Base-by-base conservation (phyloP, 306 rosid species). In the Lathyrus aphaca region DNA sequence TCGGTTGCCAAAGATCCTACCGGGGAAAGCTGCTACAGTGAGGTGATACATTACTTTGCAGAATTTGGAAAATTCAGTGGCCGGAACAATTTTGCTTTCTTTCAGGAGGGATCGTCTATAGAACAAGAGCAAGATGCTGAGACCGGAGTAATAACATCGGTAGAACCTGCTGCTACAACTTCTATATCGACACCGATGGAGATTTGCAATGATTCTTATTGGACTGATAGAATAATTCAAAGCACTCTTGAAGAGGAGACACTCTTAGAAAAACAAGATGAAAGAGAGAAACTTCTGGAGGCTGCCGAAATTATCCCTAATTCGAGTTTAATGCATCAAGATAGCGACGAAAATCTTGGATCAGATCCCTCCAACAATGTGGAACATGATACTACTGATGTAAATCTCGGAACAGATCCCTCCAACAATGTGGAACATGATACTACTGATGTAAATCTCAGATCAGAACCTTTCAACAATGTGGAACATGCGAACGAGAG, bases 171-270 rank as follows among this genome's bases (percentile, higher is more conserved):
- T 35, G n/a, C 29, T 10, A 53, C 59, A 21, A 16, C 59, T 44
- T 54, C 56, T 48, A 75, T 73, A 69, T 29, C 78, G 10, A 37
- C 44, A 45, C 66, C 65, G 18, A 50, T 69, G 77, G 83, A 81
- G 67, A 48, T 68, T 12, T 81, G 69, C 61, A 74, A 67, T 21
- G 91, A 89, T 79, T 78, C 89, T 70, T 83, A 46, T 55, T 80
- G 89, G 90, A 77, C 89, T 27, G 96, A 91, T 70, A 82, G 87
- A 64, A 67, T 85, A 30, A 81, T 85, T 32, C 76, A 86, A 67
- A 79, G 81, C 59, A 61, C 76, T 55, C 75, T 86, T 70, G 90
- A 74, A 21, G 82, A 81, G 74, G 82, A 83, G 27, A 18, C 77
- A 35, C 55, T 65, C 58, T 32, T 73, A 11, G 45, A 71, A 54